These are phyloP conservation scores for Calycina marina DNA, from an alignment of 2,329 filamentous ascomycete species.

Conservation along the genomic window DNA sequence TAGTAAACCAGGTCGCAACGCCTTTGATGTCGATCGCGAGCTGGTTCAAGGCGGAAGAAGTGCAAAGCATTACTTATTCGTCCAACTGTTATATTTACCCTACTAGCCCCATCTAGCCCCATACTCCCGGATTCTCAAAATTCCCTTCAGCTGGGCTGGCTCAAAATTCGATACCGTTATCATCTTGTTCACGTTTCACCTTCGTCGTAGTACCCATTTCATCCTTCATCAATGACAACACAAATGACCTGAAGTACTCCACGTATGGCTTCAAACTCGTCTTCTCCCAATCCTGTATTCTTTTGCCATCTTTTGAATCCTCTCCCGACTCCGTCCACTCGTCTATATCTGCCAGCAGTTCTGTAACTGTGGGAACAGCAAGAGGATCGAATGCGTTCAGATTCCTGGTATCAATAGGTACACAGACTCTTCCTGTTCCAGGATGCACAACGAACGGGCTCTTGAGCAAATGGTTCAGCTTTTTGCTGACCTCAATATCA, in stretches of 20 bases:
- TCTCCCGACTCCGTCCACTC: constrained; percentile 45
- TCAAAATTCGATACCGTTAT: constrained; percentile 52
- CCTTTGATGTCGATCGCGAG: too few species aligned
- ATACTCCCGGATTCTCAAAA: background rate
- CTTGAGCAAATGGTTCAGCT: constrained; percentile 95
- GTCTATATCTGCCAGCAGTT: constrained; percentile 75
- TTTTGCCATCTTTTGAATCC: constrained; percentile 30
- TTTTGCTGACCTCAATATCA: constrained; percentile 94
- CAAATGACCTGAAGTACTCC: constrained; percentile 75
- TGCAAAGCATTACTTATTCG: too few species aligned
- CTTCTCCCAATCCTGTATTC: constrained; percentile 83
- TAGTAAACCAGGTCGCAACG: too few species aligned
- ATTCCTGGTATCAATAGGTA: constrained; percentile 67
- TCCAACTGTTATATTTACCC: too few species aligned
- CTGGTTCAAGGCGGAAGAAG: too few species aligned
- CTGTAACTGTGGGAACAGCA: constrained; percentile 74
- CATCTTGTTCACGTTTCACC: constrained; percentile 30
- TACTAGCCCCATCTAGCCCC: background rate
- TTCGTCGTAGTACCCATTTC: constrained; percentile 40
- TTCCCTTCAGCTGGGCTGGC: too few species aligned
- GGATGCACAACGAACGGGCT: constrained; percentile 94
- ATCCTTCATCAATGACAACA: constrained; percentile 65
- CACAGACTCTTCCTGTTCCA: constrained; percentile 84
- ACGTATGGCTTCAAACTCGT: constrained; percentile 88
- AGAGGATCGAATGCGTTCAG: constrained; percentile 80